Percentiles rank a stretch among this genome's conserved stretches.
These are phyloP conservation scores for Dactylellina leptospora DNA, from an alignment of 2,329 filamentous ascomycete genomes.

Conservation along the genomic window DNA sequence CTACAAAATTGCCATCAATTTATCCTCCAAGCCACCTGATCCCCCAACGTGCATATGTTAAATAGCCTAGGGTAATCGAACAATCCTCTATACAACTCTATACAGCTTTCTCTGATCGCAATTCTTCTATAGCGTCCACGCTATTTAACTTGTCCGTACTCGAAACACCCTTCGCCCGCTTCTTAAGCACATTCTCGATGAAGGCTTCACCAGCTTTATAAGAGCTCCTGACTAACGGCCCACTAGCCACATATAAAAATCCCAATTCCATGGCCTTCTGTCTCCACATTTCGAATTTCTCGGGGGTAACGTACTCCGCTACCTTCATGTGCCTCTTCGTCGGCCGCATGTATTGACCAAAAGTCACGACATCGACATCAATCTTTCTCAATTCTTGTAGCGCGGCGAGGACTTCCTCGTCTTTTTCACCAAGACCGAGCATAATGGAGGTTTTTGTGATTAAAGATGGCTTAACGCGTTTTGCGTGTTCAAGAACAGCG, in stretches of 20 bases:
- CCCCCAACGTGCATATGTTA: slow-evolving; percentile 18
- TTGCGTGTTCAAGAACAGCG: slow-evolving; percentile 79
- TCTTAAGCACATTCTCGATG: slow-evolving; percentile 96
- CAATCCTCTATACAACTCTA: neutral
- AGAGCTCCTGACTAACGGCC: slow-evolving; percentile 88
- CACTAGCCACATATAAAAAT: slow-evolving; percentile 94
- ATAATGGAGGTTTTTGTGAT: slow-evolving; percentile 99
- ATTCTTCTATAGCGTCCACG: slow-evolving; percentile 40
- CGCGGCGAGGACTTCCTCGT: slow-evolving; percentile 82
- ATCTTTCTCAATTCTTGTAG: slow-evolving; percentile 76
- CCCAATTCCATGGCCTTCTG: slow-evolving; percentile 90
- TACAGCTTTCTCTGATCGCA: slow-evolving; percentile 29
- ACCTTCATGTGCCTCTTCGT: slow-evolving; percentile 98
- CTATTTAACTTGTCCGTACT: slow-evolving; percentile 26
- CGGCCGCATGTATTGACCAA: slow-evolving; percentile 99
- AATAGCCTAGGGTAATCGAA: neutral
- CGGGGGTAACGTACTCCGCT: slow-evolving; percentile 91
- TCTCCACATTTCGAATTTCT: slow-evolving; percentile 89
- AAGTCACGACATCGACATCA: slow-evolving; percentile 92
- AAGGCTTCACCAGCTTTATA: slow-evolving; percentile 99
- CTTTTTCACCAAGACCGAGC: slow-evolving; percentile 92
- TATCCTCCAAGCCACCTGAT: neutral
- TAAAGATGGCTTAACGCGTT: slow-evolving; percentile 76
- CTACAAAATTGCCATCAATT: no score
- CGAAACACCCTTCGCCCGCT: slow-evolving; percentile 66